These are phyloP conservation scores for Fusarium hainanense DNA, from an alignment of 2,329 filamentous ascomycete genomes.

Conservation along the genomic window DNA sequence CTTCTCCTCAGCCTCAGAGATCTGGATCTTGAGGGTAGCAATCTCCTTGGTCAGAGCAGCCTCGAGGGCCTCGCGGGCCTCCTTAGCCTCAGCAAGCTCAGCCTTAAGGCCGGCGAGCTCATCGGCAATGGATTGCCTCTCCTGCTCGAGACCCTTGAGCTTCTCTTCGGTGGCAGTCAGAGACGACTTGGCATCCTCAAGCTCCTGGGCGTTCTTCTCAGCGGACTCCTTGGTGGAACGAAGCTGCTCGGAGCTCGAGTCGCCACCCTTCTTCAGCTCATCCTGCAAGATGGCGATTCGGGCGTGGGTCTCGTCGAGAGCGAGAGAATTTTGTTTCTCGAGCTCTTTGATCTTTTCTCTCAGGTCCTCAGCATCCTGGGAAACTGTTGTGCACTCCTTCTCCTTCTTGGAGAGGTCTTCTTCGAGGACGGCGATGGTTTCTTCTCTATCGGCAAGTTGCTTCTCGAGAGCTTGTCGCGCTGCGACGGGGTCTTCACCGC, in stretches of 20 bases:
- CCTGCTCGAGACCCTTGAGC: slow-evolving; percentile 43
- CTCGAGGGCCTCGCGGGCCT: slow-evolving; percentile 52
- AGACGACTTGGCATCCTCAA: slow-evolving; percentile 42
- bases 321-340: slow-evolving; percentile 46
- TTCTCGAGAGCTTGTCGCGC: slow-evolving; percentile 51
- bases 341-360: slow-evolving; percentile 54
- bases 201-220: slow-evolving; percentile 35
- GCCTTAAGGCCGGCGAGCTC: slow-evolving; percentile 51
- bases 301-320: slow-evolving; percentile 49
- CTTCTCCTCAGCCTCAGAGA: slow-evolving; percentile 50
- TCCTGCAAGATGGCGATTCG: slow-evolving; percentile 51
- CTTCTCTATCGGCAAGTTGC: slow-evolving; percentile 54
- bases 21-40: slow-evolving; percentile 49
- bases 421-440: slow-evolving; percentile 50
- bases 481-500: slow-evolving; percentile 49
- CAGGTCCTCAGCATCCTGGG: slow-evolving; percentile 53
- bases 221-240: slow-evolving; percentile 44
- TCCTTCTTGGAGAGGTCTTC: slow-evolving; percentile 53
- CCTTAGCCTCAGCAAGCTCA: slow-evolving; percentile 50
- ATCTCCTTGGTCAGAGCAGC: slow-evolving; percentile 48
- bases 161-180: slow-evolving; percentile 43
- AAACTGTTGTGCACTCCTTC: slow-evolving; percentile 50
- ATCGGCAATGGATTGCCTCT: slow-evolving; percentile 47
- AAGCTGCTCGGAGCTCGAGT: slow-evolving; percentile 41
- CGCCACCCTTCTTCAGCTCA: slow-evolving; percentile 49